Base-by-base conservation (phyloP, 2,329 filamentous ascomycete genomes). In the Stagonosporopsis cucurbitacearum region DNA sequence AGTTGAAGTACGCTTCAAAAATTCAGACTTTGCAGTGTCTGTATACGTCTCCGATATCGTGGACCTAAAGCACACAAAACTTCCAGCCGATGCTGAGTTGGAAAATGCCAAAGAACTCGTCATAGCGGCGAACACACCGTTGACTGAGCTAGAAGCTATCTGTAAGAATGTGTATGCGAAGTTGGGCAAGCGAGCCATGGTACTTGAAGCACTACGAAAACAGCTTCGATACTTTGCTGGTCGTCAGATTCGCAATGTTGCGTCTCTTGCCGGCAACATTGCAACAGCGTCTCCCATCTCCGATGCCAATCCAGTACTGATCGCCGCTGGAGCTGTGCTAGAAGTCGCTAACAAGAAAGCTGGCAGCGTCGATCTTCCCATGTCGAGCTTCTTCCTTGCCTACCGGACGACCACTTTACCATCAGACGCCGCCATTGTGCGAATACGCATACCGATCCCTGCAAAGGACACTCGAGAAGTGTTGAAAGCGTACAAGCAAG, bases 1-100 rank as follows among this genome's bases (percentile, higher is more conserved):
- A 76, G 96, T 98, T 51, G 94, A 98, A 75, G 90, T 96, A 76
- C 96, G 96, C 73, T 98, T 98, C 84, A 98, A 98, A 78, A 91
- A 90, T 2, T 85, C 96, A 75, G 86, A 92, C 65, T 98, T 97
- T 70, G 88, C 90, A 0, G 87, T 92, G 0, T 97, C 92, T 0
- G 90, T 98, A 0, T 98, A 89, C 64, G 88, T 97, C 6, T 92
- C 93, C 2, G 94, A 98, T 70, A 96, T 98, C 56, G 81, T 89
- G 1, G 94, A 97, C 75, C 78, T 98, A 56, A 85, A 90, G 86
- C 90, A 32, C 83, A 91, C 67, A 72, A 66, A 55, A 19, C 17
- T 73, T 1, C 72, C 67, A 0, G 40, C 59, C 17, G 66, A 72
- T 19, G 59, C 65, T 3, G 68, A 71, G 30, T 62, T 74, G 2